Evolutionary conservation across 768 basidiomycete species (phyloP), one percentile per base, ranked within the genome.

Genomic region (Phallus indusiatus): DNA sequence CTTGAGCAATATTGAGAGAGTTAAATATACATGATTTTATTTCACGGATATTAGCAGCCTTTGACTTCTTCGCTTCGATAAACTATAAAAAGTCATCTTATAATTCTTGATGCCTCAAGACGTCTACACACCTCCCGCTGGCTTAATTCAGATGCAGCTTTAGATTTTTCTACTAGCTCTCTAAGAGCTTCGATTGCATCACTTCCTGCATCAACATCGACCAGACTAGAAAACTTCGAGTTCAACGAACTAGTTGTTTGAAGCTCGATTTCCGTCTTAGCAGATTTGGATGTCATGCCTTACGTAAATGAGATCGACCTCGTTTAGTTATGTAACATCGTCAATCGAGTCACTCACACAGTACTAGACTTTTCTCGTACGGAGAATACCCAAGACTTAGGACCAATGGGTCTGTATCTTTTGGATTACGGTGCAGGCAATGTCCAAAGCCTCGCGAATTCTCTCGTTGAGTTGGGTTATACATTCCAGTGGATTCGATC

Each of bases 361-460:
- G 28, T 2, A 28, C 28, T 28, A 28, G 4, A 28, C n/a, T 28
- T 42, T 42, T 2, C 42, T 42, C 4, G 42, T 42, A 63, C 24
- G 24, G 53, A 59, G 47, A 48, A 10, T 12, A 14, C 48, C n/a
- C 18, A 28, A 28, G 28, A 28, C 4, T 28, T 28, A 42, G 4
- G 12, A 60, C 35, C 18, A 22, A 81, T 81, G 80, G 72, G 70
- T 60, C 83, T 96, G 63, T 98, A 85, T 72, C 82, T 98, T 66
- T 86, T 98, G 64, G 95, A 97, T 72, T 96, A 98, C 69, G 94
- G 94, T 70, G 94, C 94, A 54, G 94, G 94, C 20, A 97, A 94
- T 68, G 90, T 93, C 50, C 86, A 86, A 74, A 92, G 89, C 67
- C 83, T 98, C 46, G 94, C 94, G 28, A 98, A 98, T 71, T 89